Evolutionary conservation across 108 stramenopile genomes (phyloP).

Genomic region (Cyclotella distinguenda): DNA sequence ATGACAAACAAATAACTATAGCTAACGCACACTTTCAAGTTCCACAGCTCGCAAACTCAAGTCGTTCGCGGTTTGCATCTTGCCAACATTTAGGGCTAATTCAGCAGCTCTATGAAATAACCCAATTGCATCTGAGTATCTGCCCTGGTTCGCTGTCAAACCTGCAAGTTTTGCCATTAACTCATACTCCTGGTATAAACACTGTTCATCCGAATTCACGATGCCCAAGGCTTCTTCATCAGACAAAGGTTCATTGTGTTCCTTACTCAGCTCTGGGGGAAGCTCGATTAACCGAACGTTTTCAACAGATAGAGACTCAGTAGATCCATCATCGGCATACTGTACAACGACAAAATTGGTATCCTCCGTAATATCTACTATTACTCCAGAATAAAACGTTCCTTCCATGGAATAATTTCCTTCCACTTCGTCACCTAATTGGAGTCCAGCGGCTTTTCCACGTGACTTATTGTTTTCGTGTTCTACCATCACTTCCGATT

Average conservation of each 20-base stretch:
- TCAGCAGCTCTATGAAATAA: constrained; percentile 65
- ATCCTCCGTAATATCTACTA: constrained; percentile 56
- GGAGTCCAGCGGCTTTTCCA: constrained; percentile 38
- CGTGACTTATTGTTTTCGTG: constrained; percentile 33
- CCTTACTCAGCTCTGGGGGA: constrained; percentile 14
- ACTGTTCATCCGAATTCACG: constrained; percentile 56
- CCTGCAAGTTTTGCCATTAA: constrained; percentile 70
- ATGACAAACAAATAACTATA: too few species aligned
- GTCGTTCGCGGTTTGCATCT: constrained; percentile 71
- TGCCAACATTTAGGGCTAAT: constrained; percentile 58
- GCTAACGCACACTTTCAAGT: constrained; percentile 13
- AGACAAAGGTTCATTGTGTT: constrained; percentile 42
- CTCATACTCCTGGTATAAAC: constrained; percentile 51
- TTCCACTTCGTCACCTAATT: constrained; percentile 66
- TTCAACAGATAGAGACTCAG: constrained; percentile 53
- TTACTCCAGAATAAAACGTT: constrained; percentile 59
- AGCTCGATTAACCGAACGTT: constrained; percentile 51
- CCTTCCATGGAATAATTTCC: constrained; percentile 74
- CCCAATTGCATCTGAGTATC: constrained; percentile 35
- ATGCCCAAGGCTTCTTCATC: constrained; percentile 69
- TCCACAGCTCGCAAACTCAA: constrained; percentile 74
- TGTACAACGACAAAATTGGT: constrained; percentile 41
- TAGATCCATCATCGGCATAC: constrained; percentile 79
- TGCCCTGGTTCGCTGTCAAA: constrained; percentile 49
- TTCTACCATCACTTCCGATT: constrained; percentile 34